Percentiles rank a stretch among this genome's conserved stretches.
Conservation (phyloP, 805 yeast genomes). For the Kuraishia capsulata region DNA sequence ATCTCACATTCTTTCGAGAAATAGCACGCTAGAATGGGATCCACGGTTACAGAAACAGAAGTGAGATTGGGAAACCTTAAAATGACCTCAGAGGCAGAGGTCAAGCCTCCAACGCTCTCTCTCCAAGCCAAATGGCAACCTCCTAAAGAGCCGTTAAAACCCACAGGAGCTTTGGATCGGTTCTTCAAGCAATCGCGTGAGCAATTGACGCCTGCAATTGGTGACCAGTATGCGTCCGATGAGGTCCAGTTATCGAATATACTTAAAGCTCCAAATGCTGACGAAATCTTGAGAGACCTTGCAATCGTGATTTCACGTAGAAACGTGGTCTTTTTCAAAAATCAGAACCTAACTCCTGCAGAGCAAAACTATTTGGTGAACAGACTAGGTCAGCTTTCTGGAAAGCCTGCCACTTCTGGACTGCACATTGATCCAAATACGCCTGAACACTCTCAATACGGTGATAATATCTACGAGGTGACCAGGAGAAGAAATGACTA, state of each 20-base stretch:
- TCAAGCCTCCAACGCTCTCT: too few species aligned
- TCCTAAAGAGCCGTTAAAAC: not conserved
- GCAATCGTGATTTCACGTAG: not conserved
- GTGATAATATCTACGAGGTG: not conserved
- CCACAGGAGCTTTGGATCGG: not conserved
- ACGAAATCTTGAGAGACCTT: not conserved
- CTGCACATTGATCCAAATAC: not conserved
- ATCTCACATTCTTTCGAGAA: too few species aligned
- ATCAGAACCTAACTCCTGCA: not conserved
- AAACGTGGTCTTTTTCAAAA: not conserved
- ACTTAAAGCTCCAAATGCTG: not conserved
- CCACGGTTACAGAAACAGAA: too few species aligned
- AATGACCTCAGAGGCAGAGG: too few species aligned
- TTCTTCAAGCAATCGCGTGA: not conserved
- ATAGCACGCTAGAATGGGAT: too few species aligned
- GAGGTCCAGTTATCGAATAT: not conserved
- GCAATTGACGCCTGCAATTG: not conserved
- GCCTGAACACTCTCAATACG: not conserved
- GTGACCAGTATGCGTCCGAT: not conserved
- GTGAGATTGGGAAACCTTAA: too few species aligned
- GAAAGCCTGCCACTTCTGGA: not conserved
- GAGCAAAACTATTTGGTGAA: not conserved
- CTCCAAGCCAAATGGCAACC: not conserved
- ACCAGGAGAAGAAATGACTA: not conserved
- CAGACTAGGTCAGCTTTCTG: not conserved